phyloP scores from a whole-genome alignment of 2,329 filamentous ascomycete species.

The Colletotrichum higginsianum region DNA sequence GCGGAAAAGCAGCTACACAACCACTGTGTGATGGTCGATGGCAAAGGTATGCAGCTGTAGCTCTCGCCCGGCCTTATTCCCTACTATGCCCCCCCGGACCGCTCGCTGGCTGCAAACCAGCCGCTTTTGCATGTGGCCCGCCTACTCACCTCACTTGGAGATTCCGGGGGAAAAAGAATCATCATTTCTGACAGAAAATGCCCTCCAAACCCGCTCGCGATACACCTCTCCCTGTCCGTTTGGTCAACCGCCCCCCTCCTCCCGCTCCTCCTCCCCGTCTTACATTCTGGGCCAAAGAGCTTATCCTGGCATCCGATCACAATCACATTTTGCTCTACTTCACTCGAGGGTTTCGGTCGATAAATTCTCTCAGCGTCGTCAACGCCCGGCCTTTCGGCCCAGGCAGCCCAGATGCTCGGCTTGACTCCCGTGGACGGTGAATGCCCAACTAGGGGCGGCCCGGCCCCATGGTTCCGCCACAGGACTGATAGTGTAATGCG shows the following conservation, averaged over 20 bases:
- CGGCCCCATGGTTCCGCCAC: conserved; percentile 26
- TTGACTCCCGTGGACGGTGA: neutral
- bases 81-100: neutral
- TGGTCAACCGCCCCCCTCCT: neutral
- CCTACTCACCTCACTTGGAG: neutral
- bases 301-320: too few species aligned
- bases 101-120: neutral
- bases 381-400: conserved; percentile 20
- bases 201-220: neutral
- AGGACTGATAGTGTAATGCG: neutral
- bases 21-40: too few species aligned
- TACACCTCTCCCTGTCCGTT: neutral
- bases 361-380: neutral
- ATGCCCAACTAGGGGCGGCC: conserved; percentile 31
- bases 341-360: neutral
- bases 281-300: neutral
- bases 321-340: neutral
- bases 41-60: too few species aligned
- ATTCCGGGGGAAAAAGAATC: conserved; percentile 1
- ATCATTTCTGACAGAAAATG: conserved; percentile 34
- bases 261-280: too few species aligned
- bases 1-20: too few species aligned
- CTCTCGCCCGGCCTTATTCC: neutral
- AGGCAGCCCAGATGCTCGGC: conserved; percentile 9
- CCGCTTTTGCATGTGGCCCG: conserved; percentile 15